phyloP scores from a whole-genome alignment of 306 rosid genomes.

The Amphicarpaea edgeworthii region DNA sequence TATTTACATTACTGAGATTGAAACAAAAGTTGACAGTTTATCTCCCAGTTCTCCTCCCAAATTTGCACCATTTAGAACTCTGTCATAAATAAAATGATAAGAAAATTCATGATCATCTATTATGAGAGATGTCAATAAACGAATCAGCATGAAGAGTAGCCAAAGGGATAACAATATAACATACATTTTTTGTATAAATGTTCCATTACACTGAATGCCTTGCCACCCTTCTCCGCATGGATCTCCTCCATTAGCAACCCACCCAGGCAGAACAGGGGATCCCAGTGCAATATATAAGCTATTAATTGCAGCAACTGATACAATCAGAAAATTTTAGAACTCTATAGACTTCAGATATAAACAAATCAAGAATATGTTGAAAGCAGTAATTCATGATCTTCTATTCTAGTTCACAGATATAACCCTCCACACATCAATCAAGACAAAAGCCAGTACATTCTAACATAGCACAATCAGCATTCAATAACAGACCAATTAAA shows the following conservation, averaged over 20 bases:
- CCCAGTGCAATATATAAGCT: slow-evolving; percentile 75
- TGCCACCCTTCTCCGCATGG: slow-evolving; percentile 98
- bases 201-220: slow-evolving; percentile 79
- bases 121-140: slow-evolving; percentile 26
- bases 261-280: slow-evolving; percentile 83
- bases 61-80: slow-evolving; percentile 84
- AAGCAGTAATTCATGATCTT: background rate
- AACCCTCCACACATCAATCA: slow-evolving; percentile 20
- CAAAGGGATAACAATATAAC: slow-evolving; percentile 36
- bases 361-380: slow-evolving; percentile 34
- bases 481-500: slow-evolving; percentile 22
- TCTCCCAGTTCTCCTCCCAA: slow-evolving; percentile 91
- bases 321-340: slow-evolving; percentile 50
- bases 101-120: slow-evolving; percentile 32
- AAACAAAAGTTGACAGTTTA: slow-evolving; percentile 67
- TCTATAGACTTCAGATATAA: slow-evolving; percentile 30
- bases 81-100: slow-evolving; percentile 55
- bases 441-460: slow-evolving; percentile 6
- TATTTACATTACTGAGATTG: slow-evolving; percentile 76
- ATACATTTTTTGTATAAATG: slow-evolving; percentile 74
- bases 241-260: slow-evolving; percentile 89
- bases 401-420: slow-evolving; percentile 15
- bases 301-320: slow-evolving; percentile 90
- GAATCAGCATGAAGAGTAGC: slow-evolving; percentile 28
- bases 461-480: background rate